Percentiles rank a stretch among this genome's conserved stretches.
These are phyloP conservation scores for Apophysomyces sp. DNA, from an alignment of 371 early-diverging fungal species.

Conservation along the genomic window DNA sequence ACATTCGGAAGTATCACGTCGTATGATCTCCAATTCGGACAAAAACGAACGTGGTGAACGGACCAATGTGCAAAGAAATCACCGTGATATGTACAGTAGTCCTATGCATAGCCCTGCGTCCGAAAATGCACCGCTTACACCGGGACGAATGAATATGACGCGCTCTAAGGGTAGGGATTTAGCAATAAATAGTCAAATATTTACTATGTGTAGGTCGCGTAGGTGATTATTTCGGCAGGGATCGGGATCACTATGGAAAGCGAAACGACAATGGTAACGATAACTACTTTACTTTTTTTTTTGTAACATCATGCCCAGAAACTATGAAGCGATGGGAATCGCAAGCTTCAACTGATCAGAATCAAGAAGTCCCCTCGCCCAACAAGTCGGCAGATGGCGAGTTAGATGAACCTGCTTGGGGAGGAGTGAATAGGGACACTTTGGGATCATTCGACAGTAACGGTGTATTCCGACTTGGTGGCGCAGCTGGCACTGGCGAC, in stretches of 20 bases:
- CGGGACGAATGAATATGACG: conserved; percentile 21
- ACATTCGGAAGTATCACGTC: conserved; percentile 50
- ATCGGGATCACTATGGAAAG: conserved; percentile 17
- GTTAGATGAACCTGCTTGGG: conserved; percentile 27
- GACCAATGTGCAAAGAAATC: conserved; percentile 17
- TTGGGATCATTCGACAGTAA: conserved; percentile 61
- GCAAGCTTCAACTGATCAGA: conserved; percentile 14
- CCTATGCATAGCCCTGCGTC: conserved; percentile 41
- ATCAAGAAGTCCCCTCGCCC: conserved; percentile 6
- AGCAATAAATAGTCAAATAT: not conserved
- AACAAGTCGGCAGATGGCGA: conserved; percentile 17
- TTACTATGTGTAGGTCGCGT: conserved; percentile 15
- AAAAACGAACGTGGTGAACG: conserved; percentile 10
- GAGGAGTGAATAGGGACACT: conserved; percentile 26
- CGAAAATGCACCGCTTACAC: conserved; percentile 32
- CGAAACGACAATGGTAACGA: conserved; percentile 17
- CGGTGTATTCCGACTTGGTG: conserved; percentile 65
- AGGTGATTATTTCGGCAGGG: conserved; percentile 23
- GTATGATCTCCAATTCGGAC: conserved; percentile 23
- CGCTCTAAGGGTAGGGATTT: conserved; percentile 20
- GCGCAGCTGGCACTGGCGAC: conserved; percentile 27
- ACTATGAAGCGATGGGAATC: conserved; percentile 4
- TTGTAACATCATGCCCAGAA: not conserved
- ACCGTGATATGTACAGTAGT: conserved; percentile 32
- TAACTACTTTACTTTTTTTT: not conserved